Percentiles rank a stretch among this genome's conserved stretches.
Evolutionary conservation across 495 filamentous ascomycete species (phyloP).

Genomic region (Bathelium albidoporum): DNA sequence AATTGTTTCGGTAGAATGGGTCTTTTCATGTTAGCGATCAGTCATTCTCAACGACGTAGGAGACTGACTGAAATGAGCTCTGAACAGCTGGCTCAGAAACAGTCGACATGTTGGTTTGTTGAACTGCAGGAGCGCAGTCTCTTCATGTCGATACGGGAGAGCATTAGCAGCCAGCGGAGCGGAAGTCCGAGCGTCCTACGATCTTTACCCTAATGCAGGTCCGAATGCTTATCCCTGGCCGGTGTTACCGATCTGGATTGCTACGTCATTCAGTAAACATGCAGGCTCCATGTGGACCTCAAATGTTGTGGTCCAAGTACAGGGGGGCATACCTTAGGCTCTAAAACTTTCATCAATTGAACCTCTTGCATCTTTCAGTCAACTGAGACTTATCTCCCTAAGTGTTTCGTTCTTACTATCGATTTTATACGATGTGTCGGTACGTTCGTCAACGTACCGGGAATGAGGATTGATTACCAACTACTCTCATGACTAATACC

Average conservation of each 20-base stretch:
- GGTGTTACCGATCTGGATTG: too few species aligned
- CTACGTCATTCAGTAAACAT: slow-evolving; percentile 1
- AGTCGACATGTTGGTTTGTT: slow-evolving; percentile 27
- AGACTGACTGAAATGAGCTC: slow-evolving; percentile 23
- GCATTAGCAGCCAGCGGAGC: not conserved
- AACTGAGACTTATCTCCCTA: not conserved
- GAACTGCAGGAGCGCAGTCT: too few species aligned
- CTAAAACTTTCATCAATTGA: not conserved
- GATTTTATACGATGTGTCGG: slow-evolving; percentile 21
- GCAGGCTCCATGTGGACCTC: too few species aligned
- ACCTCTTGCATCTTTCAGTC: not conserved
- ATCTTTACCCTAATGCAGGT: not conserved
- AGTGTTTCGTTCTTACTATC: not conserved
- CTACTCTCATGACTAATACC: not conserved
- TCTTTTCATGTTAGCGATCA: slow-evolving; percentile 26
- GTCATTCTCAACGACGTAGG: not conserved
- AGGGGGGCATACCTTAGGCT: too few species aligned
- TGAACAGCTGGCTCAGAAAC: slow-evolving; percentile 26
- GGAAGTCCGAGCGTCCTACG: not conserved
- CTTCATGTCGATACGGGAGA: too few species aligned
- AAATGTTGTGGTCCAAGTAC: too few species aligned
- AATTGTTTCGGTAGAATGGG: slow-evolving; percentile 74
- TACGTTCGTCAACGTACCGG: slow-evolving; percentile 4
- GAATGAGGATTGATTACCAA: too few species aligned
- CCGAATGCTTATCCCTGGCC: not conserved